phyloP scores from a whole-genome alignment of 495 filamentous ascomycete genomes.

The Saxophila tyrrhenica region DNA sequence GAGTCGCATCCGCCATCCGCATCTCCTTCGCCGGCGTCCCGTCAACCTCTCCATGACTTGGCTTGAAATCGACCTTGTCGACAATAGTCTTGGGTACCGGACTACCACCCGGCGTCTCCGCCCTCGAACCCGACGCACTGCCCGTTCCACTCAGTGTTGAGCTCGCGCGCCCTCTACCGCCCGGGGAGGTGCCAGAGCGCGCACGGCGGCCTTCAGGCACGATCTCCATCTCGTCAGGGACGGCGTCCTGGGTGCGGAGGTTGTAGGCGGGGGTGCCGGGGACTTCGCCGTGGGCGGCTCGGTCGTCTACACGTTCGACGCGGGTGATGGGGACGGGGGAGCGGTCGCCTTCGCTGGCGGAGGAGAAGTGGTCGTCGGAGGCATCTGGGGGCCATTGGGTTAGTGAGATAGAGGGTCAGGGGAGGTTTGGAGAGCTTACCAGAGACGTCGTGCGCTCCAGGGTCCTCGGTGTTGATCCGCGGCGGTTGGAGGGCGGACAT shows the following conservation, averaged over 20 bases:
- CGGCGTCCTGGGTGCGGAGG: slow-evolving; percentile 47
- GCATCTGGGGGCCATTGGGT: slow-evolving; percentile 34
- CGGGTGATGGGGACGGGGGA: slow-evolving; percentile 52
- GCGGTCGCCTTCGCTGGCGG: slow-evolving; percentile 61
- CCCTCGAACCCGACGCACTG: slow-evolving; percentile 10
- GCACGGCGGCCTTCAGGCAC: slow-evolving; percentile 44
- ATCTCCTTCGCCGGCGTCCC: slow-evolving; percentile 67
- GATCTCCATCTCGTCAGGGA: slow-evolving; percentile 54
- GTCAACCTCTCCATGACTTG: slow-evolving; percentile 77
- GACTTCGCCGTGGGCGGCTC: slow-evolving; percentile 47
- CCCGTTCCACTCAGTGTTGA: neutral
- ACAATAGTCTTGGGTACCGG: slow-evolving; percentile 75
- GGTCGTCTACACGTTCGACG: slow-evolving; percentile 47
- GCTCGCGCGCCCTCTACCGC: slow-evolving; percentile 3
- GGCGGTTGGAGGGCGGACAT: slow-evolving; percentile 21
- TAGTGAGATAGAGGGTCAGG: neutral
- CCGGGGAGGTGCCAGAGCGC: slow-evolving; percentile 35
- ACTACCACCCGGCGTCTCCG: slow-evolving; percentile 40
- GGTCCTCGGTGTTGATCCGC: slow-evolving; percentile 49
- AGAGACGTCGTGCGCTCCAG: slow-evolving; percentile 66
- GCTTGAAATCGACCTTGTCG: slow-evolving; percentile 59
- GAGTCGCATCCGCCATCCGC: slow-evolving; percentile 70
- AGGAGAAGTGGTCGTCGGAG: slow-evolving; percentile 81
- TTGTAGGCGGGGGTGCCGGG: slow-evolving; percentile 52
- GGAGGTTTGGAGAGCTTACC: slow-evolving; percentile 38